Conservation (phyloP, 805 yeast genomes). For the Candida alai region DNA sequence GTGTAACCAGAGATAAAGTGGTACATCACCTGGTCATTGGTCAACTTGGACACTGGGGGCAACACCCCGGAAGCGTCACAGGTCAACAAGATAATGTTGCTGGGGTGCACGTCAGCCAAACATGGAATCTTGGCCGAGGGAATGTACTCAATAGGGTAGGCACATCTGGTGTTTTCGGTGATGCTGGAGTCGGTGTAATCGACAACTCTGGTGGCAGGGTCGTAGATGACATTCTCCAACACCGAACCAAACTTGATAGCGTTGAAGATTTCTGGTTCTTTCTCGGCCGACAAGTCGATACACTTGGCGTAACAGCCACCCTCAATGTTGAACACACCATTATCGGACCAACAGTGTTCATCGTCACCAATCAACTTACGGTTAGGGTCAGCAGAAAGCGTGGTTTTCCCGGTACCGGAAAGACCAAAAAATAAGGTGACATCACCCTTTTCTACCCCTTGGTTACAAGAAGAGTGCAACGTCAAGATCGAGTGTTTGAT, state of each 20-base stretch:
- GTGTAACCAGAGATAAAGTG: conserved; percentile 98
- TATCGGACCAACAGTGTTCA: conserved; percentile 98
- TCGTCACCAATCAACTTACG: conserved; percentile 96
- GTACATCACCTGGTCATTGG: conserved; percentile 97
- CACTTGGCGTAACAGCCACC: conserved; percentile 99
- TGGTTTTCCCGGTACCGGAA: conserved; percentile 98
- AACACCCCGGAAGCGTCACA: conserved; percentile 98
- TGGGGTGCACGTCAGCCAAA: conserved; percentile 83
- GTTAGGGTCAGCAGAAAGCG: conserved; percentile 93
- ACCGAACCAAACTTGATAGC: conserved; percentile 94
- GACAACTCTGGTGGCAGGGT: conserved; percentile 71
- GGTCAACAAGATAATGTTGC: conserved; percentile 85
- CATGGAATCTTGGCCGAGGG: conserved; percentile 97
- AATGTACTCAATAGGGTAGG: conserved; percentile 95
- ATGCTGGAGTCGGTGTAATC: conserved; percentile 78
- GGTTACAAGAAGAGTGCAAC: conserved; percentile 92
- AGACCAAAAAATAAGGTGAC: conserved; percentile 95
- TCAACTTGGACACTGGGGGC: conserved; percentile 92
- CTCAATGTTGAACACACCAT: conserved; percentile 98
- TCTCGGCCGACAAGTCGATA: conserved; percentile 81
- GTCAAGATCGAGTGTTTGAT: conserved; percentile 87
- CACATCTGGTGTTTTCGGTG: conserved; percentile 98
- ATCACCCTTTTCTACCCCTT: conserved; percentile 76
- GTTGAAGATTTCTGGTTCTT: conserved; percentile 96
- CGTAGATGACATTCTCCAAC: conserved; percentile 88